Base-by-base conservation (phyloP, 768 basidiomycete species). In the Panaeolus papilionaceus region DNA sequence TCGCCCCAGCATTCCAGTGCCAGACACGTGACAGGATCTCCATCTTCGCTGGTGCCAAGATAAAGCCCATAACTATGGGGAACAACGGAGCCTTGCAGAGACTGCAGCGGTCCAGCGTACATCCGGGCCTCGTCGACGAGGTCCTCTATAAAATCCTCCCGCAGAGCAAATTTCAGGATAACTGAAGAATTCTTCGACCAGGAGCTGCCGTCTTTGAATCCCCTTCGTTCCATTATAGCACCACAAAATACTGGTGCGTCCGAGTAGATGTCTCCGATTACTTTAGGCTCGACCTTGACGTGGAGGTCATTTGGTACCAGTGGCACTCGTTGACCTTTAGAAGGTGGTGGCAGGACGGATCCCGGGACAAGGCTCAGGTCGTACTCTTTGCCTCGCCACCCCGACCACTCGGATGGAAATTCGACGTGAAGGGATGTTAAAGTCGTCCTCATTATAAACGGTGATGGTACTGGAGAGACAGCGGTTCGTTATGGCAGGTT, bases 231-330 rank as follows among this genome's bases (percentile, higher is more conserved):
- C 4, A 51, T 20, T 18, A 75, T 65, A 16, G 69, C 71, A 38
- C 75, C 81, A 5, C 77, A 76, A 69, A 82, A 80, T 0, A 82
- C 79, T 16, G 79, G 79, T 8, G 79, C 77, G 65, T 82, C 81
- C 42, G 76, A 80, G 66, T 73, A 70, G 64, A 80, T 80, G 67
- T 82, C 81, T 9, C 77, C 71, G 62, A 68, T 63, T 3, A 75
- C 67, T 61, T 77, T 73, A 0, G 75, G 72, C 69, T 81, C 77
- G 63, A 82, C 76, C 63, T 23, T 73, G 49, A 79, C 75, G 26
- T 74, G 75, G 38, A 77, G 63, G 39, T 64, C 61, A 37, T 72
- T 71, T 45, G 64, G 33, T 33, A 33, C 33, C 33, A 33, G 3
- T 33, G 33, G 65, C 18, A 38, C 23, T 45, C 38, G n/a, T 23